Evolutionary conservation across 2,329 filamentous ascomycete species (phyloP).

Genomic region (Fusarium sp.): DNA sequence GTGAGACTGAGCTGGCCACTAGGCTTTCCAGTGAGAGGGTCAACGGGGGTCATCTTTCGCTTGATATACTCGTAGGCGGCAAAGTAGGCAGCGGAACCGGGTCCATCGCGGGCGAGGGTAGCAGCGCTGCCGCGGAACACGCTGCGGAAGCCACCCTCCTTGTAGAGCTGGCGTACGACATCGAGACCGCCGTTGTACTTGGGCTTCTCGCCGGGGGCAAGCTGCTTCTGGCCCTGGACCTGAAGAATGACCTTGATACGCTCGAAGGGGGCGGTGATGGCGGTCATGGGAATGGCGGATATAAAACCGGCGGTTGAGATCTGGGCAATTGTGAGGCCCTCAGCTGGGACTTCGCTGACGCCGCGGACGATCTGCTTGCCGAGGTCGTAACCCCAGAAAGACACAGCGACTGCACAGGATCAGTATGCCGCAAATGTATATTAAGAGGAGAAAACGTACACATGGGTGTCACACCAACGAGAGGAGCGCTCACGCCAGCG

Average conservation of each 20-base stretch:
- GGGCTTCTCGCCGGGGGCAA: constrained; percentile 90
- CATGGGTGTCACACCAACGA: constrained; percentile 98
- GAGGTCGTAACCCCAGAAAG: constrained; percentile 91
- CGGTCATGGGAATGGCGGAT: constrained; percentile 95
- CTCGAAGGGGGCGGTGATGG: constrained; percentile 99
- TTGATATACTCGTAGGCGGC: constrained; percentile 98
- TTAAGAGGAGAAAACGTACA: constrained; percentile 72
- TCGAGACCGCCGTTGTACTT: constrained; percentile 89
- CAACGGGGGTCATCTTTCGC: constrained; percentile 84
- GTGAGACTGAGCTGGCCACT: constrained; percentile 82
- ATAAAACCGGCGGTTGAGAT: constrained; percentile 95
- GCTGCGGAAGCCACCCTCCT: constrained; percentile 87
- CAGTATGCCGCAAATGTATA: constrained; percentile 1
- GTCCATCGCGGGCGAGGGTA: constrained; percentile 93
- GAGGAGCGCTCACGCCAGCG: constrained; percentile 94
- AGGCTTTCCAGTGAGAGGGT: constrained; percentile 78
- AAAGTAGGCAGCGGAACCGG: constrained; percentile 95
- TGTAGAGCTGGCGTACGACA: constrained; percentile 93
- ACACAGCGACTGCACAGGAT: constrained; percentile 70
- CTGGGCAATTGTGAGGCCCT: constrained; percentile 86
- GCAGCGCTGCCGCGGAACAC: constrained; percentile 93
- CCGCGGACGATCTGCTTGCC: constrained; percentile 88
- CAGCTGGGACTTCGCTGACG: constrained; percentile 73
- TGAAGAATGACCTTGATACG: constrained; percentile 98
- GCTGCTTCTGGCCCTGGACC: constrained; percentile 93